Conservation (phyloP, 2,329 filamentous ascomycete genomes). For the Lasiodiplodia gonubiensis region DNA sequence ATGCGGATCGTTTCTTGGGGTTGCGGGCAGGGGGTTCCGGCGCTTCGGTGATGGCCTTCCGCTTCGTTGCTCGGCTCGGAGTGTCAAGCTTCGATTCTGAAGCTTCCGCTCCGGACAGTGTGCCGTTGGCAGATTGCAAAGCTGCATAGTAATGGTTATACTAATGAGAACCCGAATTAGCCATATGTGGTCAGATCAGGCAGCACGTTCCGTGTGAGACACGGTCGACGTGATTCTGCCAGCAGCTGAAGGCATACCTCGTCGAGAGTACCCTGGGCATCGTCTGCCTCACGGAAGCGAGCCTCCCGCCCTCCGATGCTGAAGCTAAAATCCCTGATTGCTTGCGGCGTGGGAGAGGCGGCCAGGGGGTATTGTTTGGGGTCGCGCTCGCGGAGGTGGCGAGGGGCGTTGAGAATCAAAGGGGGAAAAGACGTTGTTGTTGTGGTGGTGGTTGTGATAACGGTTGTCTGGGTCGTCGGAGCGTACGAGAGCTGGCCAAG, state of each 20-base stretch:
- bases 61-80: conserved; percentile 44
- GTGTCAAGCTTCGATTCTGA: conserved; percentile 52
- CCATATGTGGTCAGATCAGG: background rate
- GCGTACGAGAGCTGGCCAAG: conserved; percentile 67
- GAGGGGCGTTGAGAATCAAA: conserved; percentile 76
- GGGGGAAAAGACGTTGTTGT: conserved; percentile 83
- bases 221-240: background rate
- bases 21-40: conserved; percentile 38
- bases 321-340: conserved; percentile 78
- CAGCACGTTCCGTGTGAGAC: background rate
- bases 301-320: conserved; percentile 67
- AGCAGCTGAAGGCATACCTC: conserved; percentile 52
- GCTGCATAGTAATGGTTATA: conserved; percentile 52
- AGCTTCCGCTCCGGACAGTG: conserved; percentile 47
- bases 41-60: conserved; percentile 22
- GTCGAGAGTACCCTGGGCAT: conserved; percentile 58
- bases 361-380: conserved; percentile 90
- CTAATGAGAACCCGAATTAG: conserved; percentile 37
- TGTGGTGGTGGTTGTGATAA: conserved; percentile 89
- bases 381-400: conserved; percentile 74
- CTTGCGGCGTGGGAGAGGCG: conserved; percentile 77
- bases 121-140: conserved; percentile 55
- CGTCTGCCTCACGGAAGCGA: conserved; percentile 68
- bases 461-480: conserved; percentile 68
- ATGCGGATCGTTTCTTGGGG: conserved; percentile 56